Evolutionary conservation across 2,329 filamentous ascomycete genomes (phyloP), one percentile per base, ranked within the genome.

Genomic region (Monascus ruber): DNA sequence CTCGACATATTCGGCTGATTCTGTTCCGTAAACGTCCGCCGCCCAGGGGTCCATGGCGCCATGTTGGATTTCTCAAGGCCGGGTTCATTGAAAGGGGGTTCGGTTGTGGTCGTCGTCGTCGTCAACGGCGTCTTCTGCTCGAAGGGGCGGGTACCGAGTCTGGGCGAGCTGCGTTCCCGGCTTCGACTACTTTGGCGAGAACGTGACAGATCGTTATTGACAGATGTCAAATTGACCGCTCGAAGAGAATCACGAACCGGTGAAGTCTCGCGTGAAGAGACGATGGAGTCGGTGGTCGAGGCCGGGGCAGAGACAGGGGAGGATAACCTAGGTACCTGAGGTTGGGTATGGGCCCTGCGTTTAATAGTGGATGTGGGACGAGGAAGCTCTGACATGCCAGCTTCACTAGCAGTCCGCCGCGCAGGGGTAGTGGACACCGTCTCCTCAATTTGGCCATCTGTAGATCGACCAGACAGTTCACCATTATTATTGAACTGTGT

Each of bases 11-110:
- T 63, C 35, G 60, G 52, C n/a, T 48, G 50, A 27, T 50, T 50
- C 6, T 56, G 47, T 35, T 58, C 56, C 45, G 49, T 42, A 26
- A 58, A 57, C 32, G 47, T 44, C 39, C 51, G 53, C 48, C 51
- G 53, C 42, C 48, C 54, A 38, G 49, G 47, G 45, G 49, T 49
- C 54, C 55, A 56, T 50, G 51, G 43, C 46, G 59, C 54, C 60
- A 64, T 64, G 45, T 54, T 63, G 46, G 73, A 65, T 59, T 87
- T 86, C 52, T 81, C 73, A 9, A 82, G 76, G 45, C 73, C 72
- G 34, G 79, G 71, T 39, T 76, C 68, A 62, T 79, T 79, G 50
- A 74, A 64, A 25, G 69, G 68, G 5, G 74, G 62, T 46, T 93
- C 84, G 42, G 77, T 69, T 32, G 70, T 60, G 5, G 71, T 60